phyloP scores from a whole-genome alignment of 2,329 filamentous ascomycete genomes.

The Fusarium burgessii region DNA sequence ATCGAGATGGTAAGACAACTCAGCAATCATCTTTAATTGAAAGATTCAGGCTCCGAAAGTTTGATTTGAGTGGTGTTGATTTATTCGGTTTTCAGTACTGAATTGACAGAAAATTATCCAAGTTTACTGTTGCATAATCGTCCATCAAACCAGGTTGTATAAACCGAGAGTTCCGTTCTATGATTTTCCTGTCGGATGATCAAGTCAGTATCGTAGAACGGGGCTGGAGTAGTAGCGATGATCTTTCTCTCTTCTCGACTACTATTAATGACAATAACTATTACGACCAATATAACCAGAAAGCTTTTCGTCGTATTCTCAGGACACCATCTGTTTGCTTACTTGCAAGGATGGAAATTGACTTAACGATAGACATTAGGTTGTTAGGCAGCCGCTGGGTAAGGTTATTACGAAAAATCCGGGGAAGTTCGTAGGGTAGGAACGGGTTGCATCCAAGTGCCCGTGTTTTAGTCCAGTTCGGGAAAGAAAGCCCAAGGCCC shows the following conservation, averaged over 20 bases:
- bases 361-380: not conserved
- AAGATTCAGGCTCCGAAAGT: not conserved
- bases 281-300: not conserved
- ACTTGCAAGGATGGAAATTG: not conserved
- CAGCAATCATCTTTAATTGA: not conserved
- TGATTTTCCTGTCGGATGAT: not conserved
- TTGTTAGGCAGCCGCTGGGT: constrained; percentile 12
- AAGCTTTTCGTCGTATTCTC: not conserved
- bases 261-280: not conserved
- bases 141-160: too few species aligned
- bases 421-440: constrained; percentile 34
- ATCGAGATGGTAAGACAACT: not conserved
- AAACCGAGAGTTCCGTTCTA: too few species aligned
- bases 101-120: not conserved
- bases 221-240: not conserved
- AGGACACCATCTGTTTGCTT: not conserved
- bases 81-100: not conserved
- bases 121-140: not conserved
- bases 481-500: constrained; percentile 18
- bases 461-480: constrained; percentile 21
- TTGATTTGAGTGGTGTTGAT: not conserved
- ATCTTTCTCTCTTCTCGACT: not conserved
- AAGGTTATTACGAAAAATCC: constrained; percentile 31
- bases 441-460: constrained; percentile 23
- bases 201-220: not conserved